A percentile compares a stretch with the other conserved stretches of the same genome.
Conservation (phyloP, 768 basidiomycete species). For the Termitomyces sp. region DNA sequence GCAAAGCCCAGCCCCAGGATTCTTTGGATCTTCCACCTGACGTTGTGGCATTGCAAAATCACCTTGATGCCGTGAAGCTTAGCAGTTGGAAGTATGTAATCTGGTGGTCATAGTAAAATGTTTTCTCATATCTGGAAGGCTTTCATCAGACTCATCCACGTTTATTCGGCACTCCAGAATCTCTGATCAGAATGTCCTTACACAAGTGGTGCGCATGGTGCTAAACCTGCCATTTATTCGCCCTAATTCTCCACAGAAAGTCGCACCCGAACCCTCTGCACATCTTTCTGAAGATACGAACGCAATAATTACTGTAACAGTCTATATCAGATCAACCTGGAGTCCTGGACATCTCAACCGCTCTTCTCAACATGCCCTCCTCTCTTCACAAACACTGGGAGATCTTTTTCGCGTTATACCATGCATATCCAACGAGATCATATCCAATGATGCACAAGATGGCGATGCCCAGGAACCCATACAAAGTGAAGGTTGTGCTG, state of each 20-base stretch:
- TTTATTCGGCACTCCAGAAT: constrained; percentile 65
- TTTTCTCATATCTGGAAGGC: constrained; percentile 3
- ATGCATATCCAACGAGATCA: constrained; percentile 56
- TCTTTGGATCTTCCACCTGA: constrained; percentile 40
- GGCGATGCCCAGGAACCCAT: not conserved
- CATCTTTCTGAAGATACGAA: constrained; percentile 22
- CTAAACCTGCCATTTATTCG: not conserved
- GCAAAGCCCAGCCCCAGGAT: constrained; percentile 31
- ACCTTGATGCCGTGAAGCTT: constrained; percentile 49
- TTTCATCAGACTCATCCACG: constrained; percentile 47
- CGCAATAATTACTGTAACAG: constrained; percentile 54
- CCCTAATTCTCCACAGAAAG: constrained; percentile 20
- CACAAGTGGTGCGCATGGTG: constrained; percentile 30
- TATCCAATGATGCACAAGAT: constrained; percentile 32
- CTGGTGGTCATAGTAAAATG: not conserved
- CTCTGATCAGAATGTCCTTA: constrained; percentile 62
- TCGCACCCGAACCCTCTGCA: constrained; percentile 17
- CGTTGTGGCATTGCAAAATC: constrained; percentile 42
- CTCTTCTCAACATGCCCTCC: constrained; percentile 62
- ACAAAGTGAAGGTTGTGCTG: constrained; percentile 35
- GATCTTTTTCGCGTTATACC: constrained; percentile 58
- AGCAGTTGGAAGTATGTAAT: constrained; percentile 58
- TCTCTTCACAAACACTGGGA: constrained; percentile 70
- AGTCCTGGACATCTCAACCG: constrained; percentile 55
- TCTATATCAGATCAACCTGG: constrained; percentile 62